Percentiles rank a stretch among this genome's conserved stretches.
Conservation (phyloP, 2,329 filamentous ascomycete genomes). For the Fusarium euwallaceae region DNA sequence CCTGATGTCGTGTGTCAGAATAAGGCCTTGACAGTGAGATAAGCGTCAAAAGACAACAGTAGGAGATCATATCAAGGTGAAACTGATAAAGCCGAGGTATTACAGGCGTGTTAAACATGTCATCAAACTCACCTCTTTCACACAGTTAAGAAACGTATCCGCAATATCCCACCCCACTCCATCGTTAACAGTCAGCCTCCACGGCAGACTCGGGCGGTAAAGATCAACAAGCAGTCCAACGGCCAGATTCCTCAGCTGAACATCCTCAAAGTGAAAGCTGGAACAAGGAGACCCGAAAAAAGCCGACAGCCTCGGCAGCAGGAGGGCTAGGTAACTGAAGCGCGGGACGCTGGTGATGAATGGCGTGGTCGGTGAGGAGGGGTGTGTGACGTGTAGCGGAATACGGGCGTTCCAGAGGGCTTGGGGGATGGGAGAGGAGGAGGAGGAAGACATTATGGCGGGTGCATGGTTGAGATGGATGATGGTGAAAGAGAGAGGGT, state of each 20-base stretch:
- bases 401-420: slow-evolving; percentile 68
- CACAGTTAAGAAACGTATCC: slow-evolving; percentile 74
- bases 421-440: slow-evolving; percentile 53
- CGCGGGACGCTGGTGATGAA: slow-evolving; percentile 69
- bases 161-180: slow-evolving; percentile 70
- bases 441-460: slow-evolving; percentile 45
- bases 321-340: slow-evolving; percentile 70
- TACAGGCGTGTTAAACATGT: neutral
- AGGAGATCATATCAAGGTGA: no score
- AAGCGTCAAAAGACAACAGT: neutral
- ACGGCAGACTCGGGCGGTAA: slow-evolving; percentile 67
- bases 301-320: slow-evolving; percentile 66
- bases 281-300: slow-evolving; percentile 68
- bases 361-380: slow-evolving; percentile 59
- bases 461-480: slow-evolving; percentile 36
- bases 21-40: neutral
- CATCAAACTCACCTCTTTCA: slow-evolving; percentile 66
- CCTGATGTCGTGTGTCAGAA: slow-evolving; percentile 56
- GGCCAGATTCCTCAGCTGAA: slow-evolving; percentile 66
- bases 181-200: slow-evolving; percentile 67
- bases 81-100: neutral
- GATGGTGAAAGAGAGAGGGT: neutral
- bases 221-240: slow-evolving; percentile 68
- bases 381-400: slow-evolving; percentile 68
- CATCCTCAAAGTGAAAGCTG: slow-evolving; percentile 70